Conservation (phyloP, 495 filamentous ascomycete species). For the Neurospora tetrasperma region DNA sequence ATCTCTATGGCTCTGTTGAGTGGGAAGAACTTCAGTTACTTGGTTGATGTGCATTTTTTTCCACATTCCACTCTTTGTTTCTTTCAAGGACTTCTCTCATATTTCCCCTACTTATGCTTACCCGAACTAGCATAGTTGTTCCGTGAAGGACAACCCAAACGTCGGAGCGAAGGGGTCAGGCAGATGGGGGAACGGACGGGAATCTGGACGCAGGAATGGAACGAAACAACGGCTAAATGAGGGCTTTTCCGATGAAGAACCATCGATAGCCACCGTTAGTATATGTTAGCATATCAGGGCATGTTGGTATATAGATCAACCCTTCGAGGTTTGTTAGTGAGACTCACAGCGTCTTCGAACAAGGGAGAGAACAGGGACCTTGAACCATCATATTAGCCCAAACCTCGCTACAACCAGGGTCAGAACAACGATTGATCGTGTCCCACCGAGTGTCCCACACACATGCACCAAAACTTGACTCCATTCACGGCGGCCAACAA, state of each 20-base stretch:
- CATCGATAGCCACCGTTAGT: neutral
- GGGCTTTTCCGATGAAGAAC: conserved; percentile 7
- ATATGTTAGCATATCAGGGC: neutral
- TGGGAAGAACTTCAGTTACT: neutral
- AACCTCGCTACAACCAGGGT: too few species aligned
- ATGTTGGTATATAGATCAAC: neutral
- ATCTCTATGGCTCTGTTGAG: neutral
- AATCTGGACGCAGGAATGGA: conserved; percentile 7
- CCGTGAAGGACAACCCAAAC: neutral
- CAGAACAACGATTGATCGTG: neutral
- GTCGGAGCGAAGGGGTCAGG: neutral
- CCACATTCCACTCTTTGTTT: neutral
- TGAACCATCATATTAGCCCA: too few species aligned
- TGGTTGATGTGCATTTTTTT: neutral
- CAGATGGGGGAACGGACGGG: conserved; percentile 6
- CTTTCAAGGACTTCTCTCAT: neutral
- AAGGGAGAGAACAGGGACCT: too few species aligned
- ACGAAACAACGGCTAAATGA: conserved; percentile 1
- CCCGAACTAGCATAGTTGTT: neutral
- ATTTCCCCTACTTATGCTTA: neutral
- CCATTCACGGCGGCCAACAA: neutral
- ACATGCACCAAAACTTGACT: neutral
- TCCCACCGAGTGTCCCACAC: neutral
- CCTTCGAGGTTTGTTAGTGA: too few species aligned
- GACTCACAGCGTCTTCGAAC: too few species aligned